Conservation (phyloP, 2,329 filamentous ascomycete species). For the Aspergillus calidoustus region DNA sequence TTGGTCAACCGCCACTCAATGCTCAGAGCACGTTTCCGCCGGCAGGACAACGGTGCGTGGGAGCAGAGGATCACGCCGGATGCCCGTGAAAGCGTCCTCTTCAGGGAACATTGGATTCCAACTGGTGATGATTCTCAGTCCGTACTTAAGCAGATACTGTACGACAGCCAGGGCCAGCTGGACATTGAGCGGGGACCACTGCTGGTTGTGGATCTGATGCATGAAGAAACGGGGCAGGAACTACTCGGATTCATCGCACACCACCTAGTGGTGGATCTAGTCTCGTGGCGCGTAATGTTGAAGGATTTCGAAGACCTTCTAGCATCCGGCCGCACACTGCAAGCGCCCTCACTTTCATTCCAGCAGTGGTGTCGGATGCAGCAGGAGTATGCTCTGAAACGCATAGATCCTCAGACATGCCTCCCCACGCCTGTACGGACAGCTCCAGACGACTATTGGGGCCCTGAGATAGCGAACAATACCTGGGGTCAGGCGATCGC, state of each 20-base stretch:
- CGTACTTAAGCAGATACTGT: too few species aligned
- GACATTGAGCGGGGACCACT: constrained; percentile 10
- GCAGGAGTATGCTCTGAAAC: not conserved
- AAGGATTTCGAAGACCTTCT: constrained; percentile 12
- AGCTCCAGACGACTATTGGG: constrained; percentile 4
- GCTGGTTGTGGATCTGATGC: constrained; percentile 7
- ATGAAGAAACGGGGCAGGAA: too few species aligned
- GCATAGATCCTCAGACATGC: not conserved
- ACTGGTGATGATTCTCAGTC: too few species aligned
- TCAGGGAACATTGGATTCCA: too few species aligned
- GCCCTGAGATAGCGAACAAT: not conserved
- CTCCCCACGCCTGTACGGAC: too few species aligned
- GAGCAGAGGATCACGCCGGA: not conserved
- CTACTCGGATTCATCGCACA: constrained; percentile 6
- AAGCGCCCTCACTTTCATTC: constrained; percentile 18
- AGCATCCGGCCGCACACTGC: not conserved
- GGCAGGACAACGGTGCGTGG: constrained; percentile 5
- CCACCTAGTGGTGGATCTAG: constrained; percentile 18
- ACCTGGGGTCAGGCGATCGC: not conserved
- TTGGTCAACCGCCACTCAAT: constrained; percentile 21
- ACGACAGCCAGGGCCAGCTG: not conserved
- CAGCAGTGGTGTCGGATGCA: constrained; percentile 26
- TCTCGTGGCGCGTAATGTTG: constrained; percentile 12
- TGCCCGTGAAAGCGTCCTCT: too few species aligned
- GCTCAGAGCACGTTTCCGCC: constrained; percentile 23